Percentiles rank a stretch among this genome's conserved stretches.
These are phyloP conservation scores for Detonula confervacea DNA, from an alignment of 352 stramenopile genomes.

Conservation along the genomic window DNA sequence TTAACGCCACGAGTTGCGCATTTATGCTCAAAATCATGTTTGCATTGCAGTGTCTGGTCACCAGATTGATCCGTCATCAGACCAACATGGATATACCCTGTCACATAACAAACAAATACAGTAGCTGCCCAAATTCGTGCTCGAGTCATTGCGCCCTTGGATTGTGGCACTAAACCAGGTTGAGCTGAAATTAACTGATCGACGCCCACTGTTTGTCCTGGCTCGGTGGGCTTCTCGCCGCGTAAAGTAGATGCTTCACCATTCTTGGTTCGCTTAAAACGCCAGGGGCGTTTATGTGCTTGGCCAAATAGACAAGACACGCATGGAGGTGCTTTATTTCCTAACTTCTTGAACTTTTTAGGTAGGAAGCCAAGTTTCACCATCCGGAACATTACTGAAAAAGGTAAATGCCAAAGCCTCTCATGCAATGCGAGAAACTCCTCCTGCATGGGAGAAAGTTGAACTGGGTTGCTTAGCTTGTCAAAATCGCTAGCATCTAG, in stretches of 20 bases:
- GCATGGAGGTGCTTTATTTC: neutral
- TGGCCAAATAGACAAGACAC: constrained; percentile 18
- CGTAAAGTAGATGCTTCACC: neutral
- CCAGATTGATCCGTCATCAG: constrained; percentile 18
- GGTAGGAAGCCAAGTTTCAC: constrained; percentile 13
- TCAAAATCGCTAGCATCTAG: too few species aligned
- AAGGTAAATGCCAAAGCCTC: constrained; percentile 10
- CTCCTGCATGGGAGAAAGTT: too few species aligned
- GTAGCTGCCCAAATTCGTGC: constrained; percentile 24
- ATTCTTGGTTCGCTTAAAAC: neutral
- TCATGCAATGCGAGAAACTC: too few species aligned
- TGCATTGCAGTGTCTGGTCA: constrained; percentile 42
- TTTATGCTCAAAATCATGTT: constrained; percentile 46
- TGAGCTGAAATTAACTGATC: constrained; percentile 38
- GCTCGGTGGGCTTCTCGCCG: too few species aligned
- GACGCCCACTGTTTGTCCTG: neutral
- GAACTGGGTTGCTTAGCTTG: too few species aligned
- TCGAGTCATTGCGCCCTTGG: constrained; percentile 1
- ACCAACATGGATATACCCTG: constrained; percentile 32
- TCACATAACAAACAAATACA: constrained; percentile 54
- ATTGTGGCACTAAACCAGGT: constrained; percentile 21
- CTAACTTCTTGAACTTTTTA: constrained; percentile 6
- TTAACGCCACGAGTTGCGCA: constrained; percentile 11
- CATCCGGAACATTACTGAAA: constrained; percentile 6
- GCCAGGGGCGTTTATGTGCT: constrained; percentile 12